These are phyloP conservation scores for Linderniella brevidens DNA, from an alignment of 257 asterid species.

Conservation along the genomic window DNA sequence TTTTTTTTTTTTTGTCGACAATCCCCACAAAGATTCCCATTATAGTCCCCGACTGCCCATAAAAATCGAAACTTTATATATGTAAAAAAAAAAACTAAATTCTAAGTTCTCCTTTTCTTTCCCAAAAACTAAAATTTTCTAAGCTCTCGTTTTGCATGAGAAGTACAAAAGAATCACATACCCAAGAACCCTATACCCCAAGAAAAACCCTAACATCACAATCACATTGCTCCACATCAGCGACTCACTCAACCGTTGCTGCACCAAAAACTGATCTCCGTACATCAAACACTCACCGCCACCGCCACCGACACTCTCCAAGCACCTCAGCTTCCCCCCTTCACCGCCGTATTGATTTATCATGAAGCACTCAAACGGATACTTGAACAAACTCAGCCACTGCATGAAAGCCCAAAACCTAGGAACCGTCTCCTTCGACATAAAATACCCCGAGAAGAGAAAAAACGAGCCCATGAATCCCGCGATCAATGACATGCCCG, in stretches of 20 bases:
- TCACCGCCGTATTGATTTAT: constrained; percentile 66
- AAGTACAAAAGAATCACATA: no score
- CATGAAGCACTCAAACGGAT: constrained; percentile 67
- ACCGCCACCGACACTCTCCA: constrained; percentile 21
- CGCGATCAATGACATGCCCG: constrained; percentile 44
- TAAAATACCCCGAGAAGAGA: constrained; percentile 70
- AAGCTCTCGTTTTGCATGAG: no score
- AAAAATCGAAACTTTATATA: no score
- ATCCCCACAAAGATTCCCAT: no score
- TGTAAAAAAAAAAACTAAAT: no score
- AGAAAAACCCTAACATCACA: constrained; percentile 35
- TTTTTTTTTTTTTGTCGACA: no score
- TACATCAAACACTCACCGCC: constrained; percentile 31
- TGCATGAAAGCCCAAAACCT: constrained; percentile 51
- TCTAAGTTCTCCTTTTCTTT: no score
- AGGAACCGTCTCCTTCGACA: constrained; percentile 43
- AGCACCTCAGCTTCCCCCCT: constrained; percentile 29
- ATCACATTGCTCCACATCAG: constrained; percentile 46
- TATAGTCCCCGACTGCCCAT: no score
- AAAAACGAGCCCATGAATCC: constrained; percentile 53
- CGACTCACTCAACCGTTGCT: constrained; percentile 38
- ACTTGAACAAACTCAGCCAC: constrained; percentile 57
- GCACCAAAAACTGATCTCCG: constrained; percentile 34
- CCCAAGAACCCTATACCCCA: constrained; percentile 18
- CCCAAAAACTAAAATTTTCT: no score